phyloP scores from a whole-genome alignment of 1,139 yeast species.

The Yamadazyma kanchanaburiensis region DNA sequence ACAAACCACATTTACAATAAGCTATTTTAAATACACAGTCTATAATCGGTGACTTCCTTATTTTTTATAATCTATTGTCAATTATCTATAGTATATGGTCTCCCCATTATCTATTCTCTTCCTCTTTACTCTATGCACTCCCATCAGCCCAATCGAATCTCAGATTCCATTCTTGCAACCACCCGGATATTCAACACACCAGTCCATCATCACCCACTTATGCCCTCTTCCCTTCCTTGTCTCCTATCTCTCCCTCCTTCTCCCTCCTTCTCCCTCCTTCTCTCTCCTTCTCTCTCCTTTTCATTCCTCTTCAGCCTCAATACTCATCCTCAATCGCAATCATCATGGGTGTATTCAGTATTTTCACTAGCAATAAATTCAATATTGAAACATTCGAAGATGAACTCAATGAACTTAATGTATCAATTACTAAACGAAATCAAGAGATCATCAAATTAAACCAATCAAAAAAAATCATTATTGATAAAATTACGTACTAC shows the following conservation, averaged over 20 bases:
- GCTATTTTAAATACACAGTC: too few species aligned
- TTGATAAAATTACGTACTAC: conserved; percentile 20
- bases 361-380: conserved; percentile 37
- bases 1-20: too few species aligned
- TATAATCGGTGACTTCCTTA: too few species aligned
- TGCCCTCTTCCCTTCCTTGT: too few species aligned
- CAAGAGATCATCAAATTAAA: conserved; percentile 17
- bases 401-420: conserved; percentile 43
- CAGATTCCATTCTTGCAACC: too few species aligned
- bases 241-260: background rate
- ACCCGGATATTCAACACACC: too few species aligned
- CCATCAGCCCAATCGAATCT: too few species aligned
- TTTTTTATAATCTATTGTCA: too few species aligned
- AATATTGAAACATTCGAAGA: conserved; percentile 51
- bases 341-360: conserved; percentile 25
- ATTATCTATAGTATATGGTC: too few species aligned
- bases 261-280: background rate
- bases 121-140: too few species aligned
- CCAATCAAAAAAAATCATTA: conserved; percentile 9
- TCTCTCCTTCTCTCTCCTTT: background rate
- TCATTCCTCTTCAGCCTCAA: background rate
- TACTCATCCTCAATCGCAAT: background rate
- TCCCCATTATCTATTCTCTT: too few species aligned
- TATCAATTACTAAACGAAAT: conserved; percentile 22
- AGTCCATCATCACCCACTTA: too few species aligned